These are phyloP conservation scores for Casuarina glauca DNA, from an alignment of 306 rosid species.

Conservation along the genomic window DNA sequence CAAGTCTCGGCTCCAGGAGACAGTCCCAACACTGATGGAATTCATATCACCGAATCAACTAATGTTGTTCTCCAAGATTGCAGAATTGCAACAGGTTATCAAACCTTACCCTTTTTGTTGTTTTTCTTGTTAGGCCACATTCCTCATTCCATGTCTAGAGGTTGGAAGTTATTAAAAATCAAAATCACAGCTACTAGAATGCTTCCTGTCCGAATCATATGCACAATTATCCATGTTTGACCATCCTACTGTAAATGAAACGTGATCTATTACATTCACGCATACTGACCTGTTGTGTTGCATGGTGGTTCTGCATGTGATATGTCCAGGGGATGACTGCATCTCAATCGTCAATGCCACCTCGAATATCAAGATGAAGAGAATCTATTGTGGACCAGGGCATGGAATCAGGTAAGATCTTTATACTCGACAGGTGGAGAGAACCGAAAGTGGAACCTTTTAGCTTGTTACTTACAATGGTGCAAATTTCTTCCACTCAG, in stretches of 20 bases:
- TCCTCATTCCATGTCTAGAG: not conserved
- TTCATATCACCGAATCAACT: conserved; percentile 87
- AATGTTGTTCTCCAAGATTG: conserved; percentile 75
- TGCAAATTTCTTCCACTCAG: conserved; percentile 31
- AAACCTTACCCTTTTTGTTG: not conserved
- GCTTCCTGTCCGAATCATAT: not conserved
- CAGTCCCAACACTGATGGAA: conserved; percentile 96
- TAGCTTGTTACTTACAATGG: not conserved
- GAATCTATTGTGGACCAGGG: conserved; percentile 91
- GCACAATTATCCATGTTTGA: not conserved
- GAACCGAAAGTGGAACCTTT: not conserved
- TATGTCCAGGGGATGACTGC: conserved; percentile 88
- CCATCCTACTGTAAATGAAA: not conserved
- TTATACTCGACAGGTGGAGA: not conserved
- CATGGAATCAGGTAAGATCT: conserved; percentile 89
- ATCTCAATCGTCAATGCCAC: conserved; percentile 93
- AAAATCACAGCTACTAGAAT: not conserved
- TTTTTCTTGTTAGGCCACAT: not conserved
- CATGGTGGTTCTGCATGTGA: conserved; percentile 15
- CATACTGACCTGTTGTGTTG: conserved; percentile 1
- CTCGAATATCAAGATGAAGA: conserved; percentile 88
- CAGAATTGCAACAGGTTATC: conserved; percentile 91
- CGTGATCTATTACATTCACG: not conserved
- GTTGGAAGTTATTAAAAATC: no score
- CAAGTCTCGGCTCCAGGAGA: conserved; percentile 80